Conservation (phyloP, 768 basidiomycete species). For the Pleurotus giganteus region DNA sequence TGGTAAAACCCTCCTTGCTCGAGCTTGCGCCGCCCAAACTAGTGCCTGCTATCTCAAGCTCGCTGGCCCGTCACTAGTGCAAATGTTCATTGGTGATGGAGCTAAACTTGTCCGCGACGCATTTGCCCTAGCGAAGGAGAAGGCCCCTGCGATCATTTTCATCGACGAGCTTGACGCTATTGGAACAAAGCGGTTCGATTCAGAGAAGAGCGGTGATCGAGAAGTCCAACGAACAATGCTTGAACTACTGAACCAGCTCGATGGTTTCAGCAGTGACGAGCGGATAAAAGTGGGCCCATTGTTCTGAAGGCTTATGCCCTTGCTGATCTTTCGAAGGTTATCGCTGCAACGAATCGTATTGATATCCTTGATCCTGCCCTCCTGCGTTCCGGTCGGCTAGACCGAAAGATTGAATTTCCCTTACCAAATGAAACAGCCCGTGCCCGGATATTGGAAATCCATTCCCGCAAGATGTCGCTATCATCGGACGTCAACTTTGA, state of each 20-base stretch:
- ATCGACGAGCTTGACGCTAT: slow-evolving; percentile 99
- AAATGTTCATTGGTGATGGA: slow-evolving; percentile 99
- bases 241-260: slow-evolving; percentile 95
- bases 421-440: slow-evolving; percentile 96
- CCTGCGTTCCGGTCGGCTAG: slow-evolving; percentile 96
- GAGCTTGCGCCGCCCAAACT: slow-evolving; percentile 97
- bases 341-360: slow-evolving; percentile 97
- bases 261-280: slow-evolving; percentile 96
- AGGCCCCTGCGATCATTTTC: slow-evolving; percentile 98
- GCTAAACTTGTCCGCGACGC: slow-evolving; percentile 98
- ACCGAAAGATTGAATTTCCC: slow-evolving; percentile 98
- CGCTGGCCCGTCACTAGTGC: slow-evolving; percentile 95
- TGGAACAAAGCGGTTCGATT: slow-evolving; percentile 97
- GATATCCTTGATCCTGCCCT: slow-evolving; percentile 98
- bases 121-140: slow-evolving; percentile 97
- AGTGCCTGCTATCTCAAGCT: slow-evolving; percentile 98
- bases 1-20: slow-evolving; percentile 95
- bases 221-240: slow-evolving; percentile 99
- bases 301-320: slow-evolving; percentile 1
- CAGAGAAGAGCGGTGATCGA: slow-evolving; percentile 97
- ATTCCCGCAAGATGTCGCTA: slow-evolving; percentile 94
- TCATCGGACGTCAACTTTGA: slow-evolving; percentile 92
- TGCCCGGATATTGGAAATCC: slow-evolving; percentile 94
- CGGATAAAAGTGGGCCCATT: slow-evolving; percentile 79
- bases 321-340: slow-evolving; percentile 58